These are phyloP conservation scores for Colletotrichum lentis DNA, from an alignment of 2,329 filamentous ascomycete genomes.

Conservation along the genomic window DNA sequence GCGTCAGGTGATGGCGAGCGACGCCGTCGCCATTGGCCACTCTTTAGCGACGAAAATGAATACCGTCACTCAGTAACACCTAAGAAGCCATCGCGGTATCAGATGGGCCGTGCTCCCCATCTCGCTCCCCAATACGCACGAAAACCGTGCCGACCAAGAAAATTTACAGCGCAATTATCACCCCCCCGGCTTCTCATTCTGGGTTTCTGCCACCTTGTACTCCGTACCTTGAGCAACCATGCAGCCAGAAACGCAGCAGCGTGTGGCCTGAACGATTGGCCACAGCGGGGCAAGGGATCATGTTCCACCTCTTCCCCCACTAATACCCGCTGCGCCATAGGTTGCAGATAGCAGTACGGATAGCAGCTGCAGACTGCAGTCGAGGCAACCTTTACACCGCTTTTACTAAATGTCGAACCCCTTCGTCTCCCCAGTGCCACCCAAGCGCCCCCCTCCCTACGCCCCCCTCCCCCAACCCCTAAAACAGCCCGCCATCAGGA, in stretches of 20 bases:
- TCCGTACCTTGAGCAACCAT: neutral
- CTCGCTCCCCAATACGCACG: constrained; percentile 9
- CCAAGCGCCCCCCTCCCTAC: neutral
- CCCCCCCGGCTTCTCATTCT: neutral
- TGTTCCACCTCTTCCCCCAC: constrained; percentile 27
- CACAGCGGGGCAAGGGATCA: constrained; percentile 31
- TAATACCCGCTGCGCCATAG: constrained; percentile 37
- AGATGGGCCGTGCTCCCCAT: neutral
- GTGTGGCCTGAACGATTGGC: constrained; percentile 31
- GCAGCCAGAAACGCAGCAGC: constrained; percentile 12
- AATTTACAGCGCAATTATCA: neutral
- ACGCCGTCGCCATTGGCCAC: constrained; percentile 6
- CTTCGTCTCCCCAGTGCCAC: constrained; percentile 1
- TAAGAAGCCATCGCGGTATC: too few relatives aligned
- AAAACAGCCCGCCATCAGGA: constrained; percentile 33
- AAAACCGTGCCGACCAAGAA: constrained; percentile 14
- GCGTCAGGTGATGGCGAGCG: constrained; percentile 16
- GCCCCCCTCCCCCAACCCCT: constrained; percentile 5
- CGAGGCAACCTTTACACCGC: constrained; percentile 20
- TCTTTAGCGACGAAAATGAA: constrained; percentile 25
- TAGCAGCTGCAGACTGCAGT: neutral
- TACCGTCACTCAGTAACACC: neutral
- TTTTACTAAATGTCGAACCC: constrained; percentile 18
- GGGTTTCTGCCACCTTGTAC: neutral
- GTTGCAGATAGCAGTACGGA: neutral